phyloP scores from a whole-genome alignment of 2,329 filamentous ascomycete species.

The Pseudocercospora ulei region DNA sequence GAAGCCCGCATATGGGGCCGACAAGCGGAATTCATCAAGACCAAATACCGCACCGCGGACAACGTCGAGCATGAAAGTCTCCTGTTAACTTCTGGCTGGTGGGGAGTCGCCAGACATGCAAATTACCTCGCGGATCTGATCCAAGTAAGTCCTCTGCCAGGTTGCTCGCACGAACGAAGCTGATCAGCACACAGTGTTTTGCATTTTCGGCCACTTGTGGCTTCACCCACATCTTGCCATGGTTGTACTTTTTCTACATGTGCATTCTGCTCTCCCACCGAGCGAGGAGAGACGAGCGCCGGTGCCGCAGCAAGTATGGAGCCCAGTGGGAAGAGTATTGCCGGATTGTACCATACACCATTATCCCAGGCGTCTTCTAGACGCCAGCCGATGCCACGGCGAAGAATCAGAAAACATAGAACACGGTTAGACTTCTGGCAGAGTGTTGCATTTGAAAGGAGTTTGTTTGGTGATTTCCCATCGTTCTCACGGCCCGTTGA shows the following conservation, averaged over 20 bases:
- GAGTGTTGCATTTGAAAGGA: neutral
- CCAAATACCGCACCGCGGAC: constrained; percentile 19
- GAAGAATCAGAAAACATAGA: neutral
- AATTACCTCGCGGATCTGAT: constrained; percentile 23
- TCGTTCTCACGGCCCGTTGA: no score
- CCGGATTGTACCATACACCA: constrained; percentile 15
- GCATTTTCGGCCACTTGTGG: constrained; percentile 23
- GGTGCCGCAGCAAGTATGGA: constrained; percentile 21
- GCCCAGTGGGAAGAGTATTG: constrained; percentile 22
- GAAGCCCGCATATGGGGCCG: constrained; percentile 19
- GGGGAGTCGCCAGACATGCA: constrained; percentile 21
- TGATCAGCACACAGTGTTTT: constrained; percentile 12
- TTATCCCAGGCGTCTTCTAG: constrained; percentile 19
- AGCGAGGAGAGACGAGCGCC: constrained; percentile 16
- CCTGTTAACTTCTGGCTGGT: constrained; percentile 21
- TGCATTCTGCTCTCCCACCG: constrained; percentile 16
- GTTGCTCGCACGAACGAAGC: neutral
- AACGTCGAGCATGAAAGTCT: constrained; percentile 18
- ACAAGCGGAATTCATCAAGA: constrained; percentile 20
- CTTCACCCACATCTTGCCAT: constrained; percentile 18
- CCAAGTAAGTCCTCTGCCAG: constrained; percentile 5
- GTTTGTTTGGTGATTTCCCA: no score
- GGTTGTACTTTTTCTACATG: constrained; percentile 23
- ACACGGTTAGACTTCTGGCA: neutral
- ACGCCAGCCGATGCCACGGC: neutral